A percentile compares a stretch with the other conserved stretches of the same genome.
phyloP scores from a whole-genome alignment of 1,284 basidiomycete genomes.

The Hypsizygus ulmarius region DNA sequence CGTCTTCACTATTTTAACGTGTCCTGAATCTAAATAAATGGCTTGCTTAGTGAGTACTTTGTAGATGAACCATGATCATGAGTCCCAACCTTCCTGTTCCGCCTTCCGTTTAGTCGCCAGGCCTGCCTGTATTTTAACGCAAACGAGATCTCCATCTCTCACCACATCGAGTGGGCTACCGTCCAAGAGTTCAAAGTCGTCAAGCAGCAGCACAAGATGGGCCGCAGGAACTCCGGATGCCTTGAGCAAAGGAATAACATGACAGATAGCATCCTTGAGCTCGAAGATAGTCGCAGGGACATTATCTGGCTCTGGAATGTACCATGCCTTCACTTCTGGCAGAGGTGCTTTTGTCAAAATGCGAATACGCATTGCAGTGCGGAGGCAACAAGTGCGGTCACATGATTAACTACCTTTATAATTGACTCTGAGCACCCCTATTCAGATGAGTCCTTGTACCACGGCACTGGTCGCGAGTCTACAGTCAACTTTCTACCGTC shows the following conservation, averaged over 20 bases:
- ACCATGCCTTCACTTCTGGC: conserved; percentile 41
- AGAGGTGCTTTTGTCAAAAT: conserved; percentile 37
- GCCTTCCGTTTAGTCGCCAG: conserved; percentile 1
- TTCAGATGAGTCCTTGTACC: too few relatives aligned
- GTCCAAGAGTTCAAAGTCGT: conserved; percentile 40
- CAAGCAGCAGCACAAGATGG: conserved; percentile 31
- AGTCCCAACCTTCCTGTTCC: conserved; percentile 4
- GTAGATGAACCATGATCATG: not conserved
- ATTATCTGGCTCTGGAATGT: conserved; percentile 28
- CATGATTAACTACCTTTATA: too few relatives aligned
- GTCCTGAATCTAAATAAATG: conserved; percentile 8
- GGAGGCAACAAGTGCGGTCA: too few relatives aligned
- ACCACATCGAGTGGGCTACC: conserved; percentile 33
- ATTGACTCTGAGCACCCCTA: too few relatives aligned
- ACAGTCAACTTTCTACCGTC: not conserved
- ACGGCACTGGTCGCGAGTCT: not conserved
- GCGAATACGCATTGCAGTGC: conserved; percentile 33
- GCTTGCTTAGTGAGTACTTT: not conserved
- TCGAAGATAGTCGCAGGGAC: conserved; percentile 25
- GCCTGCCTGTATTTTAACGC: conserved; percentile 20
- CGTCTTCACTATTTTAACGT: conserved; percentile 21
- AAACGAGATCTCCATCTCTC: conserved; percentile 41
- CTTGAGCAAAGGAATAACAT: conserved; percentile 28
- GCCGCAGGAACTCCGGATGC: conserved; percentile 17
- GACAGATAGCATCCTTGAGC: conserved; percentile 33